Conservation (phyloP, 1,139 yeast genomes). For the Arxiozyma slooffiae region DNA sequence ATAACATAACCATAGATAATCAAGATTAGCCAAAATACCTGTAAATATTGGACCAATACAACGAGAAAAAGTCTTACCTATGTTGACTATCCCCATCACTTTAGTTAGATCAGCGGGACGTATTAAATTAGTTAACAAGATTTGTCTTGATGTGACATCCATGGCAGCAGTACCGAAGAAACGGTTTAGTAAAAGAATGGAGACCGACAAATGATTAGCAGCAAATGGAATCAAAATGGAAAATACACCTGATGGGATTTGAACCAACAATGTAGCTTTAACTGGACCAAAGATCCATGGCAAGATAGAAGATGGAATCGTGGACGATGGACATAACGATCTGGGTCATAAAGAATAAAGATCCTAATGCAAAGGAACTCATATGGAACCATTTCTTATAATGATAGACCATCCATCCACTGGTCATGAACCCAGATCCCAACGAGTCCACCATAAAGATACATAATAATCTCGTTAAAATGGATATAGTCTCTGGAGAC, state of each 20-base stretch:
- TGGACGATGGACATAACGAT: constrained; percentile 50
- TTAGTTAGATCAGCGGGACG: constrained; percentile 54
- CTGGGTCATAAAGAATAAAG: constrained; percentile 53
- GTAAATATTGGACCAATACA: constrained; percentile 74
- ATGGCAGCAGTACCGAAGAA: constrained; percentile 47
- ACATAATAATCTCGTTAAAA: constrained; percentile 35
- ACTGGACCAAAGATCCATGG: constrained; percentile 69
- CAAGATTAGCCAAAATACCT: constrained; percentile 55
- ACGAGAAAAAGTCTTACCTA: constrained; percentile 76
- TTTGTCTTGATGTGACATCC: constrained; percentile 90
- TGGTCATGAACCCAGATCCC: constrained; percentile 81
- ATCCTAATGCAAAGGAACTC: constrained; percentile 34
- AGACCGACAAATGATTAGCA: constrained; percentile 19
- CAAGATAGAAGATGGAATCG: constrained; percentile 54
- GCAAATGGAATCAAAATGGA: constrained; percentile 47
- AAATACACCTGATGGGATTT: constrained; percentile 66
- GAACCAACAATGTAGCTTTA: constrained; percentile 63
- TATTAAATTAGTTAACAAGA: constrained; percentile 60
- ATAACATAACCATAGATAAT: constrained; percentile 48
- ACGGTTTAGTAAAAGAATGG: constrained; percentile 23
- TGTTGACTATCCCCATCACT: constrained; percentile 78
- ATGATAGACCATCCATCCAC: constrained; percentile 81
- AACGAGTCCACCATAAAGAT: constrained; percentile 67
- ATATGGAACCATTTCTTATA: constrained; percentile 35
- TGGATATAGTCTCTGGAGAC: constrained; percentile 25